A percentile compares a stretch with the other conserved stretches of the same genome.
Evolutionary conservation across 306 rosid genomes (phyloP).

Genomic region (Hippophae gyantsensis): DNA sequence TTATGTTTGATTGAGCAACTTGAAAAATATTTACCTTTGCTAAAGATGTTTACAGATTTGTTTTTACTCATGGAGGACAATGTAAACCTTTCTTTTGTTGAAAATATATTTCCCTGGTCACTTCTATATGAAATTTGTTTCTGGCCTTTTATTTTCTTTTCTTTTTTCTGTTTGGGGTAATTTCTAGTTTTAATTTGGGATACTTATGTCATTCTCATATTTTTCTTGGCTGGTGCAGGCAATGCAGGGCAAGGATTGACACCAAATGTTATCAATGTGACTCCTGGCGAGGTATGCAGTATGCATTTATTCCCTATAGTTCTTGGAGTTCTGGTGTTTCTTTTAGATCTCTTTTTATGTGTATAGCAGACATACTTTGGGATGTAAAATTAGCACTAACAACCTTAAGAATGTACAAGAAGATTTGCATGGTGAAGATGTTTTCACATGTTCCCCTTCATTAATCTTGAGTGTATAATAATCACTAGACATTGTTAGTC

Average conservation of each 20-base stretch:
- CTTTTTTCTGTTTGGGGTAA: background rate
- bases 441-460: too few species aligned
- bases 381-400: background rate
- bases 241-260: constrained; percentile 79
- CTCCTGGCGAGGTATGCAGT: constrained; percentile 91
- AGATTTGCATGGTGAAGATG: background rate
- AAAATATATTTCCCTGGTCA: background rate
- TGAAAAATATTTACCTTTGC: too few species aligned
- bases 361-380: background rate
- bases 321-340: constrained; percentile 8
- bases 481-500: too few species aligned
- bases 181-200: constrained; percentile 1
- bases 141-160: background rate
- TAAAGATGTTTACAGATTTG: too few species aligned
- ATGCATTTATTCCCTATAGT: constrained; percentile 23
- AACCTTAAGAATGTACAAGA: background rate
- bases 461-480: too few species aligned
- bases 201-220: constrained; percentile 17
- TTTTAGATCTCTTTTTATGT: constrained; percentile 3
- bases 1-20: too few species aligned
- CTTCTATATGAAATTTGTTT: background rate
- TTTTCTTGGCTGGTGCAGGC: constrained; percentile 48
- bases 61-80: too few species aligned
- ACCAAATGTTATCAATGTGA: constrained; percentile 62
- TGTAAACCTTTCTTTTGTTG: background rate